Conservation (phyloP, 345 rosid species). For the Cardamine resedifolia region DNA sequence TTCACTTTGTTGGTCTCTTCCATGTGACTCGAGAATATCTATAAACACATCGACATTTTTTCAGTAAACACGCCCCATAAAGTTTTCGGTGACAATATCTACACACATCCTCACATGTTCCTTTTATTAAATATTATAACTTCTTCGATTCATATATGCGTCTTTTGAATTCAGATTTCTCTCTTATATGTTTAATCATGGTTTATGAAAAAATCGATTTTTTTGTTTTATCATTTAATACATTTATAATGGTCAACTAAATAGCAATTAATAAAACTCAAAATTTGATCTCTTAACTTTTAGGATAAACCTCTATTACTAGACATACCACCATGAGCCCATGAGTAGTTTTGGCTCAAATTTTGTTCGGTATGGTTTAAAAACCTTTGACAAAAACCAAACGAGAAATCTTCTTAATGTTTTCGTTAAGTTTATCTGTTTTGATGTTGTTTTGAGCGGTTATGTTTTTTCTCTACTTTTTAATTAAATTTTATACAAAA, state of each 20-base stretch:
- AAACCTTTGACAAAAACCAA: too few relatives aligned
- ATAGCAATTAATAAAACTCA: not conserved
- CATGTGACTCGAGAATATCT: constrained; percentile 67
- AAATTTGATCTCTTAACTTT: not conserved
- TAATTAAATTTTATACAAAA: too few relatives aligned
- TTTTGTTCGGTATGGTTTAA: too few relatives aligned
- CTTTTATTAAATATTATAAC: not conserved
- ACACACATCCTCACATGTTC: constrained; percentile 40
- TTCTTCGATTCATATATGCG: not conserved
- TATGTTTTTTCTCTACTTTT: too few relatives aligned
- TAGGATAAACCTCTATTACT: not conserved
- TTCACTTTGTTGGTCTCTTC: constrained; percentile 23
- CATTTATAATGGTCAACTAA: not conserved
- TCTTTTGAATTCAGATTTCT: not conserved
- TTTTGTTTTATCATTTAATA: not conserved
- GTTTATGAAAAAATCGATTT: not conserved
- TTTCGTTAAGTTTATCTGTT: too few relatives aligned
- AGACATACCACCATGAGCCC: not conserved
- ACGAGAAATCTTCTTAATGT: too few relatives aligned
- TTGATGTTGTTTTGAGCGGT: too few relatives aligned
- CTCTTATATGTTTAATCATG: not conserved
- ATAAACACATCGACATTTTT: constrained; percentile 39
- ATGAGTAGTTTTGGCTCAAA: not conserved
- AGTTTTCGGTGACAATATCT: constrained; percentile 45
- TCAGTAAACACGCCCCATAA: constrained; percentile 33